Conservation (phyloP, 2,329 filamentous ascomycete species). For the Lecanicillium sp. region DNA sequence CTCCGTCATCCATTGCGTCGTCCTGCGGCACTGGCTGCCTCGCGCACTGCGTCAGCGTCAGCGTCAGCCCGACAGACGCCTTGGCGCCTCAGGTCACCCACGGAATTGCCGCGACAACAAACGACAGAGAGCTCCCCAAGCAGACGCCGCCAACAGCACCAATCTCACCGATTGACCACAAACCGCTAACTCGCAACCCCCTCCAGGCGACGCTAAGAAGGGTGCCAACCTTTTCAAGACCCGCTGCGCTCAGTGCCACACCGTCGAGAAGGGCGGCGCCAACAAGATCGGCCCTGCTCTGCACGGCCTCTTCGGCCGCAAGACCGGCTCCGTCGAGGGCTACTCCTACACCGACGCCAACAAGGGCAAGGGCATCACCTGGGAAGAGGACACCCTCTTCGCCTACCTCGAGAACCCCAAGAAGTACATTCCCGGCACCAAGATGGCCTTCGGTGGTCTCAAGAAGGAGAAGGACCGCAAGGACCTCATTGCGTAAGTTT, state of each 20-base stretch:
- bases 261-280: constrained; percentile 77
- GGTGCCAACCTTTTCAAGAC: constrained; percentile 99
- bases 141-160: too few species aligned
- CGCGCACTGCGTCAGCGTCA: too few species aligned
- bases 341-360: constrained; percentile 99
- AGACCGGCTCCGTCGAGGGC: constrained; percentile 84
- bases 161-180: constrained; percentile 8
- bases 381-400: constrained; percentile 85
- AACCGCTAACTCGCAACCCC: constrained; percentile 24
- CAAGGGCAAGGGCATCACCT: constrained; percentile 90
- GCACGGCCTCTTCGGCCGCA: constrained; percentile 94
- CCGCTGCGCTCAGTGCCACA: constrained; percentile 98
- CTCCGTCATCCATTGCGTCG: too few species aligned
- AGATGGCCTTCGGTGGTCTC: constrained; percentile 99
- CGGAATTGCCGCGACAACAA: too few species aligned
- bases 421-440: constrained; percentile 99
- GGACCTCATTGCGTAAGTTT: constrained; percentile 88
- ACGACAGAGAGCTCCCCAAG: not conserved
- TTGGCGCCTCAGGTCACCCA: too few species aligned
- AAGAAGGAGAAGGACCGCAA: constrained; percentile 99
- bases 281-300: constrained; percentile 99
- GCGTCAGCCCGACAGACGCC: too few species aligned
- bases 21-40: too few species aligned
- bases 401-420: constrained; percentile 99
- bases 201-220: constrained; percentile 82